phyloP scores from a whole-genome alignment of 208 protist species.

The Acanthamoeba triangularis region DNA sequence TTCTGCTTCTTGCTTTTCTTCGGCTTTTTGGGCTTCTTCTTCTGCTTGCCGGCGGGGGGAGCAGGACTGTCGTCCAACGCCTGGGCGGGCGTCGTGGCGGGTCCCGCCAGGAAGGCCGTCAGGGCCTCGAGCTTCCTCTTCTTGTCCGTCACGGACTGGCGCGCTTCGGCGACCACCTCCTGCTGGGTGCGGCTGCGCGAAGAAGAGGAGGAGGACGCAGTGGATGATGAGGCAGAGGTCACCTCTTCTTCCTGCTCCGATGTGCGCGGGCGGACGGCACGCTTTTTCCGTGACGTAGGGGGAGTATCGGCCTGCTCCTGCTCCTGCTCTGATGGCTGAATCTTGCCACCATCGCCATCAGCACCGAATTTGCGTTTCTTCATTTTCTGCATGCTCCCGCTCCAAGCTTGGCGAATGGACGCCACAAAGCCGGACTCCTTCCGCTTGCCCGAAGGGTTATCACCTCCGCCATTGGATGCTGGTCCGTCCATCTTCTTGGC shows the following conservation, averaged over 20 bases:
- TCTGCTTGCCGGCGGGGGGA: not conserved
- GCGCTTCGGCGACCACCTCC: not conserved
- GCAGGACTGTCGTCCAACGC: not conserved
- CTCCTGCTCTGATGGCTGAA: not conserved
- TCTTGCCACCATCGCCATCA: not conserved
- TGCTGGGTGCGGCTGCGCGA: not conserved
- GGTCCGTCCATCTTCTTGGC: not conserved
- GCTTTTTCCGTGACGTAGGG: not conserved
- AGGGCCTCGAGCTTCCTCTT: slow-evolving; percentile 28
- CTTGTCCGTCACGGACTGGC: not conserved
- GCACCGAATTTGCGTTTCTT: not conserved
- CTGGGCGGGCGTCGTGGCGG: not conserved
- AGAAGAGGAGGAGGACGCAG: not conserved
- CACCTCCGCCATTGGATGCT: not conserved
- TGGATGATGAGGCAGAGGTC: not conserved
- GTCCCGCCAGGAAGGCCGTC: not conserved
- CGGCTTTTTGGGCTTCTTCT: not conserved
- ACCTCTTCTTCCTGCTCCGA: not conserved
- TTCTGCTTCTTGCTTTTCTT: slow-evolving; percentile 20
- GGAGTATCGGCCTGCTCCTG: not conserved
- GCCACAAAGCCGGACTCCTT: not conserved
- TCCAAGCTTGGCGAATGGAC: not conserved
- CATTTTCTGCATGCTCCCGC: not conserved
- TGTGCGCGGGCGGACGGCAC: not conserved
- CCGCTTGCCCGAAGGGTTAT: not conserved